Evolutionary conservation across 352 stramenopile genomes (phyloP), one percentile per base, ranked within the genome.

Genomic region (Globisporangium paroecandrum): DNA sequence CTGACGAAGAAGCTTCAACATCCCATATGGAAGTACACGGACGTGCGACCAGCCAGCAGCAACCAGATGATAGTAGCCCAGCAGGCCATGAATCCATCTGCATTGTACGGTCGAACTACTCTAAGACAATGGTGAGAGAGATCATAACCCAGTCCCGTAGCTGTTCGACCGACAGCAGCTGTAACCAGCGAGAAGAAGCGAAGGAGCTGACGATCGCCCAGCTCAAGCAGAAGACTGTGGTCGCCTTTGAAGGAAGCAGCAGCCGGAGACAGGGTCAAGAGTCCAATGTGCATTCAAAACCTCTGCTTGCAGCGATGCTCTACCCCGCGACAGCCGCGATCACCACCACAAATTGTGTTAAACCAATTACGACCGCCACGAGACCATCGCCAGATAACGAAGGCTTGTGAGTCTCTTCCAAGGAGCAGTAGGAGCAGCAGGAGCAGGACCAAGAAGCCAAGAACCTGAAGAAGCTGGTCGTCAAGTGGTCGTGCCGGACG

Each of bases 401-500:
- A 24, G n/a, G 18, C 2, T 32, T 25, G 10, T 4, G 0, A 20
- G 38, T 46, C 13, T 34, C 55, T 20, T 5, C 27, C 27, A 32
- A 43, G 9, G 27, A 43, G 18, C 27, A 27, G 13, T 20, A 46
- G 8, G 15, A 25, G 18, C 27, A 27, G 13, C 29, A 46, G 8
- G 15, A 25, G 24, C 55, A 61, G 20, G 25, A 27, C 8, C 25
- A 27, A 8, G 25, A 34, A 5, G 49, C 27, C 32, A 68, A 49
- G 38, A 61, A 22, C 57, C 62, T 66, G 46, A 81, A 58, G 27
- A 86, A 90, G 54, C 71, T 75, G 25, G 60, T 86, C 4, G 77
- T 89, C n/a, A 79, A 88, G 54, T 94, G 83, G 85, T 82, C 66
- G 3, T 94, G 87, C 64, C 65, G 47, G 18, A 60, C 51, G 18